These are phyloP conservation scores for Colletotrichum kahawae DNA, from an alignment of 2,329 filamentous ascomycete species.

Conservation along the genomic window DNA sequence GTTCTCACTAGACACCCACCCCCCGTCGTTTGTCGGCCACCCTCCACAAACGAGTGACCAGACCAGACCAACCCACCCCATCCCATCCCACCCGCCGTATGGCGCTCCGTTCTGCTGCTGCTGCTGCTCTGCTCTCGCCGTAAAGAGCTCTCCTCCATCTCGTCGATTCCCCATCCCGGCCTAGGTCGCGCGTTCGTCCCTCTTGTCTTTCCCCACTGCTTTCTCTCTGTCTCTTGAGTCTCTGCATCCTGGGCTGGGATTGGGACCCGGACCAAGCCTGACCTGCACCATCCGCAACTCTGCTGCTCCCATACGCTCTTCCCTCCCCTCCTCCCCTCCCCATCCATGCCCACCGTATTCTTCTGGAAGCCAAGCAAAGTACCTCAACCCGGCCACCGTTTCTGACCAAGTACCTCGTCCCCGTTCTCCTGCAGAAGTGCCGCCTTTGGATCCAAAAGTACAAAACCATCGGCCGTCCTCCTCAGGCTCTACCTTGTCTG, in stretches of 20 bases:
- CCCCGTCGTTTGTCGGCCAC: constrained; percentile 12
- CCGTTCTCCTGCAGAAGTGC: constrained; percentile 17
- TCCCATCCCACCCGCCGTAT: neutral
- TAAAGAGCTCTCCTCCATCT: constrained; percentile 1
- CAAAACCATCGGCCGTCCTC: constrained; percentile 15
- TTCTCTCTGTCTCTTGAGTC: neutral
- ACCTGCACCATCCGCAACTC: constrained; percentile 5
- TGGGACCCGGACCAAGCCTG: constrained; percentile 15
- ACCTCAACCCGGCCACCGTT: constrained; percentile 18
- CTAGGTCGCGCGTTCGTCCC: constrained; percentile 20
- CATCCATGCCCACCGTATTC: constrained; percentile 21
- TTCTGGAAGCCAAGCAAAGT: constrained; percentile 24
- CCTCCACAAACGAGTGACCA: constrained; percentile 12
- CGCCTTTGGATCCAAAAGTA: constrained; percentile 17
- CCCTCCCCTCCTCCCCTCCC: neutral
- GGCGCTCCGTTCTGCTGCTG: neutral
- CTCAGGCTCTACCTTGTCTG: constrained; percentile 17
- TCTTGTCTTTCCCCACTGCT: constrained; percentile 20
- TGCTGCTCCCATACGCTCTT: neutral
- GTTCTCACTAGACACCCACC: constrained; percentile 9
- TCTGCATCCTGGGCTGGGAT: neutral
- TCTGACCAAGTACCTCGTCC: constrained; percentile 13
- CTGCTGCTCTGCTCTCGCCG: neutral
- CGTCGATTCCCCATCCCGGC: constrained; percentile 15
- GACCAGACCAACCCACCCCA: constrained; percentile 1